Evolutionary conservation across 805 yeast genomes (phyloP), one percentile per base, ranked within the genome.

Genomic region (Myxozyma neglecta): DNA sequence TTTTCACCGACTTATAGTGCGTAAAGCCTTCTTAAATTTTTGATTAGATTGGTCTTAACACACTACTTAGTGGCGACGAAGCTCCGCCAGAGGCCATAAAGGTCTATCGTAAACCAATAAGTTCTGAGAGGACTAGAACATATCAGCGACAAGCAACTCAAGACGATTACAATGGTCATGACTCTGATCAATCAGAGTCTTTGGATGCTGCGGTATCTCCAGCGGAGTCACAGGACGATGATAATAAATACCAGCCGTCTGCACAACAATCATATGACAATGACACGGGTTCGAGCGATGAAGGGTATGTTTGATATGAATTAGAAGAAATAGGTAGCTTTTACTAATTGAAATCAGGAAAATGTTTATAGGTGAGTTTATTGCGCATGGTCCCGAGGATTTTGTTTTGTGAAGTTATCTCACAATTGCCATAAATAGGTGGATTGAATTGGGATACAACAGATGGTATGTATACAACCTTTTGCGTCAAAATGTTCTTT

Each of bases 371-470:
- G 66, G 66, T 63, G 9, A 16, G 64, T 39, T 14, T 24, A n/a
- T 4, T 6, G 42, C 4, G 18, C 14, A 14, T 13, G 39, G 9
- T 4, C 1, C n/a, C 6, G 20, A 5, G 7, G 11, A 3, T 48
- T 11, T 32, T 34, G 34, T 8, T 57, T 48, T 35, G 58, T 55
- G 18, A 65, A 68, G 24, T 70, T 13, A 77, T 77, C 20, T 72
- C 74, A 83, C 85, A 74, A 73, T 84, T 66, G 32, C 4, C 13
- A 75, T 83, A 65, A 71, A 84, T 90, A 74, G 99, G 99, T 66
- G 99, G 99, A 54, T 84, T 93, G 70, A 94, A 93, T 72, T 93
- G 98, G 98, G 97, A 93, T 72, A 93, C 99, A 14, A 86, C 92
- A 13, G 98, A 93, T 72, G 70, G 69, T 66, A 57, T 7, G 60